These are phyloP conservation scores for Oryza australiensis DNA, from an alignment of 176 grass and related monocot species.

Conservation along the genomic window DNA sequence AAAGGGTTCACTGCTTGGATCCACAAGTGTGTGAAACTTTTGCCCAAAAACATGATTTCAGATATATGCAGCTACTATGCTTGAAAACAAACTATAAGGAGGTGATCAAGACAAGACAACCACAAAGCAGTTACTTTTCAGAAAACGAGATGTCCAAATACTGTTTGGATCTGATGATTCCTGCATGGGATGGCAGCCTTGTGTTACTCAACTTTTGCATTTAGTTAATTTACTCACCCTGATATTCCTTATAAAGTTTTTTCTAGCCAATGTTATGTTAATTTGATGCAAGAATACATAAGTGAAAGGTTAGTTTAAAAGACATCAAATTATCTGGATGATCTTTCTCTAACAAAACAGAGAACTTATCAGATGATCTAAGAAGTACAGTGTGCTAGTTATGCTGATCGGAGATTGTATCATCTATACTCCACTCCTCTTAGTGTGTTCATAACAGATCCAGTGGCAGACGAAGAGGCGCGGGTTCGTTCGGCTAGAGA, in stretches of 20 bases:
- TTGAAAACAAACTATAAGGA: slow-evolving; percentile 11
- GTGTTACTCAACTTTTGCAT: neutral
- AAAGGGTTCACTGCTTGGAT: slow-evolving; percentile 18
- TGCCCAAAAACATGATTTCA: neutral
- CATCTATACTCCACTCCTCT: too few relatives aligned
- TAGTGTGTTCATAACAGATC: too few relatives aligned
- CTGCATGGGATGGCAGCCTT: neutral
- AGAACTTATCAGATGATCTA: neutral
- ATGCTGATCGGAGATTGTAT: too few relatives aligned
- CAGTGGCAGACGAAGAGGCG: too few relatives aligned
- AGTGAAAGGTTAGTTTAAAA: slow-evolving; percentile 17
- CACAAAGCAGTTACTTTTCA: neutral
- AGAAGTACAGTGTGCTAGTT: neutral
- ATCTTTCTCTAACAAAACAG: neutral
- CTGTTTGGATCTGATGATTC: neutral
- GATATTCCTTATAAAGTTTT: neutral
- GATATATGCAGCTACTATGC: slow-evolving; percentile 1
- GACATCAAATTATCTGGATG: neutral
- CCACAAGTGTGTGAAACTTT: neutral
- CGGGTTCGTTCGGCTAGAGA: too few relatives aligned
- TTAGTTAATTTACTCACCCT: neutral
- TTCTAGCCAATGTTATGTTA: neutral
- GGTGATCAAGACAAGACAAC: neutral
- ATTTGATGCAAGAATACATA: slow-evolving; percentile 5
- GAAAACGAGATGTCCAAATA: neutral